Conservation (phyloP, 768 basidiomycete genomes). For the Mycena capillaripes region DNA sequence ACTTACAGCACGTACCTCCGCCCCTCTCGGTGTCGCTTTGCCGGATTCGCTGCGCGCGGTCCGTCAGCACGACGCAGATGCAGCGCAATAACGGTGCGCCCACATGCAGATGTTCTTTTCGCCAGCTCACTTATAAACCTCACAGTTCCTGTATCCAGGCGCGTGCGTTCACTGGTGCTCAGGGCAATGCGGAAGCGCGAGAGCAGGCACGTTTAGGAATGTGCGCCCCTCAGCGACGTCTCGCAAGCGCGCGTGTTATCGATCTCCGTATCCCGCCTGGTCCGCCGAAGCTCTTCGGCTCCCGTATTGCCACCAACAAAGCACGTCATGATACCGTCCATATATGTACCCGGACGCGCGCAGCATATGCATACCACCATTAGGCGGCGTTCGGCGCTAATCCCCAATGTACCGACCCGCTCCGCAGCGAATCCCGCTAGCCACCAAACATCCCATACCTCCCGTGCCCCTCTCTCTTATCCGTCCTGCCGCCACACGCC, state of each 20-base stretch:
- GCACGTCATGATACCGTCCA: slow-evolving; percentile 7
- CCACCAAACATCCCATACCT: slow-evolving; percentile 6
- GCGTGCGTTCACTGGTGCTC: too few species aligned
- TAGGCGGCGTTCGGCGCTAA: slow-evolving; percentile 4
- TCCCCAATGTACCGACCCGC: slow-evolving; percentile 1
- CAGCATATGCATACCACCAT: not conserved
- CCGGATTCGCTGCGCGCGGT: not conserved
- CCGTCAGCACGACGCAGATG: not conserved
- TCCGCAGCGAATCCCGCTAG: slow-evolving; percentile 1
- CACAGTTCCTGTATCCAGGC: too few species aligned
- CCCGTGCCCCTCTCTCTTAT: slow-evolving; percentile 3
- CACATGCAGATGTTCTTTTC: not conserved
- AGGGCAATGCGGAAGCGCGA: slow-evolving; percentile 5
- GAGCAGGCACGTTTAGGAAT: slow-evolving; percentile 1
- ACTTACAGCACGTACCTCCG: not conserved
- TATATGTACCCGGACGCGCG: slow-evolving; percentile 11
- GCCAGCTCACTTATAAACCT: not conserved
- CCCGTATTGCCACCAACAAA: not conserved
- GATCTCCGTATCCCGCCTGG: not conserved
- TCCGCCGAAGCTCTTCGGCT: slow-evolving; percentile 8
- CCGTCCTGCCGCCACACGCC: slow-evolving; percentile 1
- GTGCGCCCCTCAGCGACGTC: not conserved
- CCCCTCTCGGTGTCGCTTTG: not conserved
- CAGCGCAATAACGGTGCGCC: not conserved
- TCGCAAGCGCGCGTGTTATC: not conserved